phyloP scores from a whole-genome alignment of 1,284 basidiomycete genomes.

The Leucoagaricus sp. region DNA sequence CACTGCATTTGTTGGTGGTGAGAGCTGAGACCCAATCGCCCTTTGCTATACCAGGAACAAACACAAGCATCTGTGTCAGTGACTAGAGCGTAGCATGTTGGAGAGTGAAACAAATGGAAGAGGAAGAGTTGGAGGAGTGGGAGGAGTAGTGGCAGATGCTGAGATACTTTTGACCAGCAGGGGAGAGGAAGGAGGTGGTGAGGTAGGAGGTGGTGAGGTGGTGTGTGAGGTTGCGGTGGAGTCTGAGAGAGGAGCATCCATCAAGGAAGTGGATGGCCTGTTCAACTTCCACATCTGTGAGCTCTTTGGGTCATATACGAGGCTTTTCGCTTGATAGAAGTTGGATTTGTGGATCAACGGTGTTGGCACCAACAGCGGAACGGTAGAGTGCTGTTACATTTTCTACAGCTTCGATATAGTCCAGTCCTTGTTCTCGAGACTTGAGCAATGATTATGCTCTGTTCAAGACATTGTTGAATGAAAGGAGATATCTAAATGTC shows the following conservation, averaged over 20 bases:
- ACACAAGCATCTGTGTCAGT: slow-evolving; percentile 60
- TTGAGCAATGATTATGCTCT: slow-evolving; percentile 79
- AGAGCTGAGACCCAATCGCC: slow-evolving; percentile 54
- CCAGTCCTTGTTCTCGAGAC: slow-evolving; percentile 58
- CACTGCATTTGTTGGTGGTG: slow-evolving; percentile 18
- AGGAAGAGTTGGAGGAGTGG: too few species aligned
- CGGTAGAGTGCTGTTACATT: slow-evolving; percentile 83
- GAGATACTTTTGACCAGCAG: too few species aligned
- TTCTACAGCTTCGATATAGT: slow-evolving; percentile 83
- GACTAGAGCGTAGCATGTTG: slow-evolving; percentile 8
- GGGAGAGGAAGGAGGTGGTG: too few species aligned
- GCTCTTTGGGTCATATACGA: slow-evolving; percentile 67
- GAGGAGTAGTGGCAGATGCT: too few species aligned
- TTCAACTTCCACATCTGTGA: slow-evolving; percentile 94
- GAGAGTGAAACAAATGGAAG: slow-evolving; percentile 12
- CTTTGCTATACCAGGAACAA: slow-evolving; percentile 45
- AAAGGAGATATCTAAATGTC: slow-evolving; percentile 85
- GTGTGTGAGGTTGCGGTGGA: slow-evolving; percentile 50
- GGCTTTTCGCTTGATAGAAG: slow-evolving; percentile 72
- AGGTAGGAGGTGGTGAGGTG: slow-evolving; percentile 39
- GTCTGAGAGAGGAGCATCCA: slow-evolving; percentile 32
- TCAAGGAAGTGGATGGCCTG: slow-evolving; percentile 67
- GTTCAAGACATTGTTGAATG: slow-evolving; percentile 88
- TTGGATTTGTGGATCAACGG: slow-evolving; percentile 77
- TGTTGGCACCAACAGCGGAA: slow-evolving; percentile 63